Conservation (phyloP, 2,329 filamentous ascomycete genomes). For the Calonectria pseudoreteaudii region DNA sequence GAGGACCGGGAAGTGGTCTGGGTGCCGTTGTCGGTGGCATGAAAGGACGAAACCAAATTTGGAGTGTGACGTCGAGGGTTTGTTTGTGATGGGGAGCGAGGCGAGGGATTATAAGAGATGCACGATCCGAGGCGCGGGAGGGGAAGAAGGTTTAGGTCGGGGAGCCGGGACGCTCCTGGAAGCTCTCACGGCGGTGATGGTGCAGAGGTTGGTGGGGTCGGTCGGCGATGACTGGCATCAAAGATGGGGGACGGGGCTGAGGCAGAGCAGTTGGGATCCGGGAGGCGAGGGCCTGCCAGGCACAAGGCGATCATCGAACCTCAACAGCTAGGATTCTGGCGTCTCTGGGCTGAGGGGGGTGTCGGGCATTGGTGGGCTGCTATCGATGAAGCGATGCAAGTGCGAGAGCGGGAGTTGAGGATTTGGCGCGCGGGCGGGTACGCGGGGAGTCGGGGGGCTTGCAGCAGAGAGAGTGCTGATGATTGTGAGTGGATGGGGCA, state of each 20-base stretch:
- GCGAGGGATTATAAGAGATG: not conserved
- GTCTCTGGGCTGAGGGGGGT: not conserved
- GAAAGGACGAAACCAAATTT: not conserved
- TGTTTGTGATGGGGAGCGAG: not conserved
- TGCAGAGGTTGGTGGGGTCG: conserved; percentile 1
- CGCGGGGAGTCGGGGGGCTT: conserved; percentile 1
- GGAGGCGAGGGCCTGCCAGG: not conserved
- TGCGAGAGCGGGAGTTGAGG: not conserved
- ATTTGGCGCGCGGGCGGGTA: not conserved
- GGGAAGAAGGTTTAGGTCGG: not conserved
- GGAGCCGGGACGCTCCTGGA: not conserved
- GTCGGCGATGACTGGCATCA: not conserved
- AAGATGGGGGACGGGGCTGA: not conserved
- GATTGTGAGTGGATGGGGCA: not conserved
- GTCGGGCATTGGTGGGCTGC: conserved; percentile 1
- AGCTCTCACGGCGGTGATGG: conserved; percentile 3
- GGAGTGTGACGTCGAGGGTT: not conserved
- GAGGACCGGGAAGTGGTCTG: conserved; percentile 6
- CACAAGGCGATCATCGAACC: conserved; percentile 6
- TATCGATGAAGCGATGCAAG: not conserved
- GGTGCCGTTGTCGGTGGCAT: conserved; percentile 16
- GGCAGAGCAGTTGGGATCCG: not conserved
- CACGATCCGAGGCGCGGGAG: not conserved
- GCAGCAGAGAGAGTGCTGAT: not conserved
- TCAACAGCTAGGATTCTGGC: not conserved